Base-by-base conservation (phyloP, 345 rosid species). In the Excoecaria agallocha region DNA sequence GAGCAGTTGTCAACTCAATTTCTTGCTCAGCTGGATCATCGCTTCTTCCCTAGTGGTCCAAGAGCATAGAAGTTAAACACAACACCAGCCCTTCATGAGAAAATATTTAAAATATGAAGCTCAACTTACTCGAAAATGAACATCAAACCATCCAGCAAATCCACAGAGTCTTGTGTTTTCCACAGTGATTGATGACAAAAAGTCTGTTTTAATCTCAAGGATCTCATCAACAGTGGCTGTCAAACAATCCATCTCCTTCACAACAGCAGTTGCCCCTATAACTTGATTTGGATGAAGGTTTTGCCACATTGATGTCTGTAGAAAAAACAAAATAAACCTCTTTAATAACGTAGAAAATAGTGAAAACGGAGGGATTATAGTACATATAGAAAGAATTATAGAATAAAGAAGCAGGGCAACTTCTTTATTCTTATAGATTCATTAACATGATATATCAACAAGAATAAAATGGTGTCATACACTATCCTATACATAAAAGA, bases 111-210 rank as follows among this genome's bases (percentile, higher is more conserved):
- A 30, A 71, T 22, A 5, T 58, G 61, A 66, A 45, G 70, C 62
- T 54, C 74, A 69, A 86, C 95, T 88, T 82, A 93, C 99, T 82
- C 88, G 83, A 80, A 94, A 94, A 81, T 89, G 97, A 83, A 94
- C 98, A 80, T 94, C 98, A 63, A 94, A 94, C 98, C 98, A 94
- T 84, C 98, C 98, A 68, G 83, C 89, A 79, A 92, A 93, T 54
- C 96, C 98, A 73, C 89, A 88, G 41, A 94, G 89, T 75, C 83
- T 84, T 39, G 90, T 77, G 72, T 79, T 66, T 63, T 76, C 83
- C 74, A 75, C 58, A 56, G 68, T 84, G 74, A 93, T 83, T 70
- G 85, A 73, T 22, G 93, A 91, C 8, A 75, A 57, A 70, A 91
- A 85, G 49, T 75, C 87, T 50, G 99, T 89, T 68, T 81, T 86